Conservation (phyloP, 257 asterid species). For the Pogostemon cablin region DNA sequence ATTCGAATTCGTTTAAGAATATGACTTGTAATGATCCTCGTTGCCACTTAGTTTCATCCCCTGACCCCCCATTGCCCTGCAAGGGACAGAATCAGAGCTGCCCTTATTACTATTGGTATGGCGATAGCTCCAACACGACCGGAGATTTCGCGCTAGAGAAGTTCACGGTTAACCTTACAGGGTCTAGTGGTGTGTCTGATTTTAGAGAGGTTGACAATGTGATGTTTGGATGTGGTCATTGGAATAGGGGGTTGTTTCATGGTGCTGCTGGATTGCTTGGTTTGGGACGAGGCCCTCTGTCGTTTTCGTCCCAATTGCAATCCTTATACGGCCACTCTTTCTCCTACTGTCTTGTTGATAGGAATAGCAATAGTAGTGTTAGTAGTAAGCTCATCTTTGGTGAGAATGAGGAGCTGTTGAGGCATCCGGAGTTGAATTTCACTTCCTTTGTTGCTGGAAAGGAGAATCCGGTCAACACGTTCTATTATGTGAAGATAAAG, state of each 20-base stretch:
- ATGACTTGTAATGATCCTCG: slow-evolving; percentile 71
- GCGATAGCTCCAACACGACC: slow-evolving; percentile 88
- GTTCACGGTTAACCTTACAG: slow-evolving; percentile 79
- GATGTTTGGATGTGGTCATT: slow-evolving; percentile 96
- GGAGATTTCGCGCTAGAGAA: slow-evolving; percentile 86
- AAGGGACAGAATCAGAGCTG: slow-evolving; percentile 52
- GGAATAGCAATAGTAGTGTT: slow-evolving; percentile 75
- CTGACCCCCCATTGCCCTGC: slow-evolving; percentile 68
- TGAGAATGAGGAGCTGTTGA: slow-evolving; percentile 58
- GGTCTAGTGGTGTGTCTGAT: slow-evolving; percentile 45
- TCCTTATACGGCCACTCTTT: slow-evolving; percentile 71
- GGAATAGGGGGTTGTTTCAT: slow-evolving; percentile 91
- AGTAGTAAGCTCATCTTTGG: slow-evolving; percentile 86
- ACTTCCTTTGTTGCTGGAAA: slow-evolving; percentile 57
- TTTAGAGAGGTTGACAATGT: slow-evolving; percentile 69
- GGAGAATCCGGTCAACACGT: slow-evolving; percentile 69
- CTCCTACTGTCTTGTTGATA: slow-evolving; percentile 84
- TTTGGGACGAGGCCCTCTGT: slow-evolving; percentile 77
- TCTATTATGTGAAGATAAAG: slow-evolving; percentile 69
- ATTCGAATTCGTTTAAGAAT: slow-evolving; percentile 56
- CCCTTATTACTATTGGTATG: slow-evolving; percentile 95
- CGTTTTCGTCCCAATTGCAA: slow-evolving; percentile 84
- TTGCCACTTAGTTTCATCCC: slow-evolving; percentile 74
- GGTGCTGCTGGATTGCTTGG: slow-evolving; percentile 96
- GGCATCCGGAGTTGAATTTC: slow-evolving; percentile 65